Evolutionary conservation across 1,284 basidiomycete genomes (phyloP), one percentile per base, ranked within the genome.

Genomic region (Ceratobasidium sp.): DNA sequence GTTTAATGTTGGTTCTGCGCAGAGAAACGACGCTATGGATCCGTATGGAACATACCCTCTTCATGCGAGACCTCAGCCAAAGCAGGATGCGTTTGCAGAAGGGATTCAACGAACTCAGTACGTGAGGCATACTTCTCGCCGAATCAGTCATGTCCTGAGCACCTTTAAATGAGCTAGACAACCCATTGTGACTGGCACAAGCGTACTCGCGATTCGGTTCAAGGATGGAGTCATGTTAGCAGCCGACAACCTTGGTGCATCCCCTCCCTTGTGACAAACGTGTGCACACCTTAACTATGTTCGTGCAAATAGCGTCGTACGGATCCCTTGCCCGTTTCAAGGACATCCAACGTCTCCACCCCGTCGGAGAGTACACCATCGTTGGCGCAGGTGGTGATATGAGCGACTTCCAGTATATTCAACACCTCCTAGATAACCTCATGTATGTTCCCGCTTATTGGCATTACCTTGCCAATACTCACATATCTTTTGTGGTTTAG

Each of bases 151-250:
- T 53, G 16, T 46, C 43, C 34, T 48, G 22, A 34, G 34, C 59
- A 3, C 22, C 5, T 14, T 58, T 13, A 14, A 22, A 34, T 49
- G 1, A 49, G 48, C n/a, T 75, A 95, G 94, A 80, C 93, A 97
- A 80, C 97, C 98, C 7, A 92, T 99, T 77, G 95, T 98, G 16
- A 99, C 97, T 0, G 98, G 97, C 78, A 98, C 97, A 4, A 96
- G 94, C 74, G 95, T 99, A 8, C 87, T 99, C 48, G 98, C 93
- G 6, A 86, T 99, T 81, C 93, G 93, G 83, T 99, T 89, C 88
- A 95, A 96, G 82, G 95, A 95, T 79, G 97, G 98, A 1, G 90
- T 99, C 78, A 98, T 99, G 95, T 90, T 99, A 85, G 96, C 98
- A n/a, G 95, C 98, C 43, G 97, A 99, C 86, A 98, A 93, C 79